Conservation (phyloP, 2,329 filamentous ascomycete species). For the Pezicula neosporulosa region DNA sequence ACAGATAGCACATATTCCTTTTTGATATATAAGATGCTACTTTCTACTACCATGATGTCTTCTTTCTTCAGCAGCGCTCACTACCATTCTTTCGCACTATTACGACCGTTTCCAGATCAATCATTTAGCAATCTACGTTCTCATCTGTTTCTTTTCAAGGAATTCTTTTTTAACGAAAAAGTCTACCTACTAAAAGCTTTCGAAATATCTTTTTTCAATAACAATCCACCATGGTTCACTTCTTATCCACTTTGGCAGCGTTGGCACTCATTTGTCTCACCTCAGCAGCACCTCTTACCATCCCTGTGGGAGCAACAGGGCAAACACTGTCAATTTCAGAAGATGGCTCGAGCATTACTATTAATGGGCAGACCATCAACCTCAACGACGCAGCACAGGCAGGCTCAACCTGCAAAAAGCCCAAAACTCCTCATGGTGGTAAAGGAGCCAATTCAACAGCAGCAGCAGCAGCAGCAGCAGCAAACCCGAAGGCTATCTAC, state of each 20-base stretch:
- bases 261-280: slow-evolving; percentile 1
- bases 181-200: background rate
- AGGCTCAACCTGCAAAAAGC: background rate
- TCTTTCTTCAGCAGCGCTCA: no score
- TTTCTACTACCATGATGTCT: no score
- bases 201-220: background rate
- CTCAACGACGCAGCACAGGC: slow-evolving; percentile 4
- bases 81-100: no score
- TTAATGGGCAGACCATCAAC: slow-evolving; percentile 8
- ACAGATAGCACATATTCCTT: no score
- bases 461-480: background rate
- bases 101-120: no score
- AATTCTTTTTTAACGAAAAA: background rate
- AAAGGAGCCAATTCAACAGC: background rate
- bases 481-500: slow-evolving; percentile 45
- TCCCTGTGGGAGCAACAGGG: slow-evolving; percentile 9
- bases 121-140: no score
- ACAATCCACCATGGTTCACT: slow-evolving; percentile 4
- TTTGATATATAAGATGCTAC: no score
- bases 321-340: slow-evolving; percentile 9
- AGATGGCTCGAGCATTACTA: slow-evolving; percentile 10
- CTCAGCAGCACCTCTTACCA: slow-evolving; percentile 4
- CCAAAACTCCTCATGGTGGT: no score
- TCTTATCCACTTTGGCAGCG: background rate
- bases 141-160: background rate